Conservation (phyloP, 2,329 filamentous ascomycete species). For the Aspergillus novoparasiticus region DNA sequence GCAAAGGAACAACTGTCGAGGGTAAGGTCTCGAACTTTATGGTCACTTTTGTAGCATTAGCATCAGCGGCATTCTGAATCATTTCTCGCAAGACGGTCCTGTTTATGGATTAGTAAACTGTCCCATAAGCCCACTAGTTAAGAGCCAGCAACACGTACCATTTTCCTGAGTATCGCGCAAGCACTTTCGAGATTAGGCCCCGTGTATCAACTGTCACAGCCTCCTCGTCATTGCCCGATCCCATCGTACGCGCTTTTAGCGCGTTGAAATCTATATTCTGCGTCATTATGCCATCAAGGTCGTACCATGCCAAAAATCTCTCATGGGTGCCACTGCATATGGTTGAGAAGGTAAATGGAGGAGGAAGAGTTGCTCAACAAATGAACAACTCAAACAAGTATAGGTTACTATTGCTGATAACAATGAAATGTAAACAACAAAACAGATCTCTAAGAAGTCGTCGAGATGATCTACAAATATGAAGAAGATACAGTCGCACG, state of each 20-base stretch:
- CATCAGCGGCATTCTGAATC: constrained; percentile 98
- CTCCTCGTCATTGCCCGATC: constrained; percentile 86
- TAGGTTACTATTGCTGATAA: neutral
- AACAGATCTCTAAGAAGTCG: neutral
- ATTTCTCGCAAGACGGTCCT: constrained; percentile 78
- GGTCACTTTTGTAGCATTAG: constrained; percentile 82
- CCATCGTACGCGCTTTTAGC: constrained; percentile 83
- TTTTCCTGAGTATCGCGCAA: constrained; percentile 94
- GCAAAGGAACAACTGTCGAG: constrained; percentile 72
- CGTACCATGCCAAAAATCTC: neutral
- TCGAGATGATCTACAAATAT: neutral
- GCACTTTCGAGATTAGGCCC: constrained; percentile 94
- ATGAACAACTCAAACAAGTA: neutral
- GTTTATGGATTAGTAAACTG: constrained; percentile 18
- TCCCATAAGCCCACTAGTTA: constrained; percentile 23
- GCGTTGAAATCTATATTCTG: constrained; percentile 67
- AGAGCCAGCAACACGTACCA: constrained; percentile 62
- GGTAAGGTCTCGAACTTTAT: constrained; percentile 92
- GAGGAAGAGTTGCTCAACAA: neutral
- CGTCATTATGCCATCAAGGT: constrained; percentile 57
- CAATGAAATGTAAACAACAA: neutral
- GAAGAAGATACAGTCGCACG: neutral
- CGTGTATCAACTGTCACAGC: constrained; percentile 97
- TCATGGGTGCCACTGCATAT: neutral
- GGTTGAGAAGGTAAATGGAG: neutral